Evolutionary conservation across 176 grass and related monocot species (phyloP).

Genomic region (Secale cereale): DNA sequence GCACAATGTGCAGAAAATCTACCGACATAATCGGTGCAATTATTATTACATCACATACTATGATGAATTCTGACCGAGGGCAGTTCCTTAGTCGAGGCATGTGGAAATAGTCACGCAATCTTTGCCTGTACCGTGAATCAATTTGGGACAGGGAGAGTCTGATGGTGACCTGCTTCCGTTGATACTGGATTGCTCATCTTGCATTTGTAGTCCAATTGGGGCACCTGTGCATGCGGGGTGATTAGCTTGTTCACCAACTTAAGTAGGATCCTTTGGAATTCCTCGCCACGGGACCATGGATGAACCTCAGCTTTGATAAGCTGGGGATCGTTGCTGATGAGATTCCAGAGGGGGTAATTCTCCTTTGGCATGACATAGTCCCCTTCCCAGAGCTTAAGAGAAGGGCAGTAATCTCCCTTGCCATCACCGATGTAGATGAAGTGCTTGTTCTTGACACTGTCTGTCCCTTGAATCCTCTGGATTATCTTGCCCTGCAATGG

Average conservation of each 20-base stretch:
- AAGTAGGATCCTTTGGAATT: conserved; percentile 46
- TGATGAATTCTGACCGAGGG: conserved; percentile 21
- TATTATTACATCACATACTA: conserved; percentile 4
- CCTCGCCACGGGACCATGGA: conserved; percentile 49
- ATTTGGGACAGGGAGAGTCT: conserved; percentile 49
- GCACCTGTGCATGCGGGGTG: conserved; percentile 14
- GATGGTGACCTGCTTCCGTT: conserved; percentile 34
- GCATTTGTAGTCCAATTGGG: conserved; percentile 50
- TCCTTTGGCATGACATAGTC: conserved; percentile 85
- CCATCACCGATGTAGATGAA: conserved; percentile 81
- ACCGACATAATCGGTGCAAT: background rate
- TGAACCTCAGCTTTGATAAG: conserved; percentile 64
- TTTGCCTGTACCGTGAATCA: conserved; percentile 32
- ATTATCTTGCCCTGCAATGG: conserved; percentile 69
- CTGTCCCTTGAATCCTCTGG: conserved; percentile 43
- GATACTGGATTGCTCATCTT: conserved; percentile 42
- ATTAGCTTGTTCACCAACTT: conserved; percentile 46
- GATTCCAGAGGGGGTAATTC: conserved; percentile 59
- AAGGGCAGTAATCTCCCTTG: conserved; percentile 74
- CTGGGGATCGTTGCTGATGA: conserved; percentile 55
- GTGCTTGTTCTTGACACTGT: conserved; percentile 22
- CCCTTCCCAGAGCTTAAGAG: conserved; percentile 57
- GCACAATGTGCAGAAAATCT: background rate
- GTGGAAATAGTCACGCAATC: conserved; percentile 1
- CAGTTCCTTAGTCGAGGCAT: conserved; percentile 1